Evolutionary conservation across 208 protist species (phyloP), one percentile per base, ranked within the genome.

Genomic region (Acanthamoeba sp.): DNA sequence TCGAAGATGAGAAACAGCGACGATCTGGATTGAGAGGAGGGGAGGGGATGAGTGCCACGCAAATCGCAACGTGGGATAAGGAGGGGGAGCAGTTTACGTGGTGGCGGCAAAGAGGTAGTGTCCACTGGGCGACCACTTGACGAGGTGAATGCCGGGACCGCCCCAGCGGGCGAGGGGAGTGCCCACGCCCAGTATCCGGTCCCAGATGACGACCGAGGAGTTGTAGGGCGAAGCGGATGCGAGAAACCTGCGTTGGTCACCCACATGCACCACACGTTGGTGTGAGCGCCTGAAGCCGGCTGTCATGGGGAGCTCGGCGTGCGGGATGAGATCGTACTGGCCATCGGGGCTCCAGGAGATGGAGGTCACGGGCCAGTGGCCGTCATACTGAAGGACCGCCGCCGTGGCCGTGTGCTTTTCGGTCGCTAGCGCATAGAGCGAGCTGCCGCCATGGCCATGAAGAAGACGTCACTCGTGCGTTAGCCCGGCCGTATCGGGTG

Each of bases 101-200:
- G 80, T 88, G 32, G 80, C 80, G 29, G 45, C 38, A 62, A 88
- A 88, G 9, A 88, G 80, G 80, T 88, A 88, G 80, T 52, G 36
- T 1, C 50, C 48, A 29, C 32, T 88, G 20, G 80, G 80, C 10
- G 80, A 52, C 80, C 80, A 88, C 48, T 62, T 52, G 29, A 88
- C 80, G 7, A 88, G 50, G n/a, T 52, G 50, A 38, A 88, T 88
- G 22, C 80, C 80, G 9, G 40, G 42, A 22, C 48, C 50, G n/a
- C n/a, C 24, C 80, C 40, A 88, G 50, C 80, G 80, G 48, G 40
- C 50, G 27, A 88, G 80, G 16, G 80, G 80, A 3, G 80, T 88
- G 48, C 80, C 40, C 80, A 62, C 50, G 48, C 80, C 80, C 50
- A 88, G 36, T 29, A 88, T 45, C 1, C 40, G 40, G 36, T 88